Evolutionary conservation across 768 basidiomycete genomes (phyloP), one percentile per base, ranked within the genome.

Genomic region (Mycena galericulata): DNA sequence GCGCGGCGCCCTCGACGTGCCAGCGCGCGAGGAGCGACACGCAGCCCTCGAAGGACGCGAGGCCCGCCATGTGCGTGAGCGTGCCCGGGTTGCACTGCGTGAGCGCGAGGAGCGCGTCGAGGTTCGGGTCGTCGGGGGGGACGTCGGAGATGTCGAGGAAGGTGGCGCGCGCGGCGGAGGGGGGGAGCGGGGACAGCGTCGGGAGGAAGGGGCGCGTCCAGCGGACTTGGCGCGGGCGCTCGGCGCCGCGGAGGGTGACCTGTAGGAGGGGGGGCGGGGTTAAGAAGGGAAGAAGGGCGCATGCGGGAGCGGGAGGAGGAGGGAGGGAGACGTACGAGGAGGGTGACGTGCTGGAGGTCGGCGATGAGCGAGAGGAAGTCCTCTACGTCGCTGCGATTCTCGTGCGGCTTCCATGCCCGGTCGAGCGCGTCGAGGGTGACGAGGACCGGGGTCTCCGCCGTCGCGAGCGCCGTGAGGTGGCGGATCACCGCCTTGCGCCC

Each of bases 131-230:
- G 36, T 61, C 66, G 38, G 56, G 43, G 8, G 36, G 4, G 41
- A 41, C 67, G 60, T 72, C 70, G 29, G 70, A 72, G 54, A 72
- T 68, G 60, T 72, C 70, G 58, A 68, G 66, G 70, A 72, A 72
- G 38, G 70, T 59, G n/a, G 22, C 46, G 40, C 40, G 66, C 9
- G 67, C 47, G 22, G 67, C 70, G 34, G 36, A 18, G 0, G 24
- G 7, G 26, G 62, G 17, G 45, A 68, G 57, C 20, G 63, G 66
- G 7, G 50, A 22, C 11, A 72, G 61, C n/a, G 70, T 17, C 0
- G 55, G 63, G n/a, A 68, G 60, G 59, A 72, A 65, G 46, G 63
- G 70, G 26, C 62, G 70, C 4, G 70, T 72, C 70, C 70, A 72
- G 22, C 57, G 62, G 47, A 72, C 45, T 29, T 72, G 70, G 20